These are phyloP conservation scores for Pterocarpus macrocarpus DNA, from an alignment of 306 rosid genomes.

Conservation along the genomic window DNA sequence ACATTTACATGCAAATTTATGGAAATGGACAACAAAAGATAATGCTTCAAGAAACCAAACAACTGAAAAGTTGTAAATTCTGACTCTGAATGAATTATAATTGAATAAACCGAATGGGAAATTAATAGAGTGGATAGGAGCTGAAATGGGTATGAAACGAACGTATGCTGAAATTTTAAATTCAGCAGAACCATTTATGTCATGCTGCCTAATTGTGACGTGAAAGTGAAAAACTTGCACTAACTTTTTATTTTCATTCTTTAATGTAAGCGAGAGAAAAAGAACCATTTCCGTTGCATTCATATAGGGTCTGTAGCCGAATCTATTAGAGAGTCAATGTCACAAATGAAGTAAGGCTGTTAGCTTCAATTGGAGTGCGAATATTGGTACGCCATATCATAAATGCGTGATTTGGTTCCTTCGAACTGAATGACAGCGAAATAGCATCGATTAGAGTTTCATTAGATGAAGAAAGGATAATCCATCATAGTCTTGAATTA, in stretches of 20 bases:
- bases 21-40: background rate
- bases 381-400: slow-evolving; percentile 43
- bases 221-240: background rate
- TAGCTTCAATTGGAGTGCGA: background rate
- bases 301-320: background rate
- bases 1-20: background rate
- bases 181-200: background rate
- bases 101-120: background rate
- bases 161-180: background rate
- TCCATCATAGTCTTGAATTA: background rate
- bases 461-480: background rate
- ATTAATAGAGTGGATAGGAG: background rate
- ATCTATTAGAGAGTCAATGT: slow-evolving; percentile 16
- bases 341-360: background rate
- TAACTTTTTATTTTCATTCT: background rate
- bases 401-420: slow-evolving; percentile 38
- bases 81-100: background rate
- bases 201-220: background rate
- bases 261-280: background rate
- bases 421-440: slow-evolving; percentile 43
- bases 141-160: background rate
- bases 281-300: background rate
- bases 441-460: slow-evolving; percentile 6
- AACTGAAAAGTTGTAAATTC: background rate
- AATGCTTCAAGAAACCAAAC: background rate